A percentile compares a stretch with the other conserved stretches of the same genome.
Conservation (phyloP, 495 filamentous ascomycete species). For the Hyaloscypha hepaticicola region DNA sequence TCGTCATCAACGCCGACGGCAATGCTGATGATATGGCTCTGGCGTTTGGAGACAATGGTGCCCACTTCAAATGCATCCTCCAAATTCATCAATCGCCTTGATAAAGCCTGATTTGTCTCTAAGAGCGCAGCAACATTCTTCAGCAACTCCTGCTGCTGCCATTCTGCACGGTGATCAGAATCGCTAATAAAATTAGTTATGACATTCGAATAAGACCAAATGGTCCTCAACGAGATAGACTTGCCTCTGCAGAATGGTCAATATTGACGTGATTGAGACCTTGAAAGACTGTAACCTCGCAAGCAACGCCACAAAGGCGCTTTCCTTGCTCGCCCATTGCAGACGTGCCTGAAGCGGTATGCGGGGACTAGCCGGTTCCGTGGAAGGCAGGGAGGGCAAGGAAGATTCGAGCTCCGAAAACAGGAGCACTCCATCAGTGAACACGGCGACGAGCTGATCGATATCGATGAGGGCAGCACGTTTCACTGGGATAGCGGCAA, state of each 20-base stretch:
- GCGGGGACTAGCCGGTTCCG: background rate
- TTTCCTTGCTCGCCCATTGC: constrained; percentile 9
- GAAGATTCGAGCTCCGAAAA: constrained; percentile 7
- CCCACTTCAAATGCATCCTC: constrained; percentile 6
- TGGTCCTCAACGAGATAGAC: background rate
- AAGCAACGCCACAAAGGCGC: background rate
- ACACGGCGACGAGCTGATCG: constrained; percentile 11
- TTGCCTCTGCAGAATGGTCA: constrained; percentile 12
- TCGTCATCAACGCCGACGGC: background rate
- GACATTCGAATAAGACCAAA: background rate
- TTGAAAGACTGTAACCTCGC: constrained; percentile 7
- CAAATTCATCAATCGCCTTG: background rate
- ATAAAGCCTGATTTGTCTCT: constrained; percentile 5
- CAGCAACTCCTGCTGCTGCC: constrained; percentile 2
- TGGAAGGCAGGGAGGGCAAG: background rate
- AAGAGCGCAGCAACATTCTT: constrained; percentile 9
- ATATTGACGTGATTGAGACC: background rate
- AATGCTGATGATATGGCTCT: background rate
- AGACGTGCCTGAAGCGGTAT: constrained; percentile 4
- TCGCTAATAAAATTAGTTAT: constrained; percentile 1
- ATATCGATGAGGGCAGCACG: constrained; percentile 5
- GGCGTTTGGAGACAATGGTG: constrained; percentile 4
- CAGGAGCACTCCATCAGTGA: constrained; percentile 8
- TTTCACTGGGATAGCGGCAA: background rate
- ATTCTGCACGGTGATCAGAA: background rate